Base-by-base conservation (phyloP, 2,329 filamentous ascomycete genomes). In the Epichloe typhina region DNA sequence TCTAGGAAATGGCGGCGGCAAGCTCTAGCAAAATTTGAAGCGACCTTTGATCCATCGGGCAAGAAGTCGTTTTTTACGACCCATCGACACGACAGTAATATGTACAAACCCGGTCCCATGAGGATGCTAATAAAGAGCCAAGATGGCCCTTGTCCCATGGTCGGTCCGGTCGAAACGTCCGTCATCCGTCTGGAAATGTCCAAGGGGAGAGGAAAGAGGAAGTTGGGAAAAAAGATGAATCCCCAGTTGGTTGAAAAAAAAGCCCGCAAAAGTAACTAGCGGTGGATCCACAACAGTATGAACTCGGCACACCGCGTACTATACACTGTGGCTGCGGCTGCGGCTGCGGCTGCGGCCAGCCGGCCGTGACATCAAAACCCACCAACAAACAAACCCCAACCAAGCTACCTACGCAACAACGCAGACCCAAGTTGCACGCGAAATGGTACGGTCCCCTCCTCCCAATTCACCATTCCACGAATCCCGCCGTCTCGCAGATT, bases 1-100 rank as follows among this genome's bases (percentile, higher is more conserved):
- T 73, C 71, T 79, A 66, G 69, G 60, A 49, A 64, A 44, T 33
- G 46, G 64, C 73, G 69, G 69, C 77, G 78, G 72, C 75, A 80
- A 79, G 78, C 77, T 82, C 78, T 82, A 82, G 78, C 78, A 77
- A 72, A 69, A 71, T 71, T 77, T 68, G 76, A 81, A 81, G 78
- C 76, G 62, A 54, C 6, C 4, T n/a, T 19, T 1, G n/a, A 9
- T 19, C 39, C 39, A 15, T 11, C 26, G 26, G 9, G n/a, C 39
- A 9, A 9, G 31, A 31, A 11, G 1, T 26, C 31, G 31, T 26
- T 26, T 26, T 26, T 26, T 8, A 2, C 8, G 31, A 31, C 31
- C 31, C 31, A 11, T 11, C 8, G 31, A 31, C 26, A 31, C 31
- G 31, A 31, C 31, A 31, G 31, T 11, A 4, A 31, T 3, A 21